Conservation (phyloP, 805 yeast genomes). For the Wilhelminamyces savonicus region DNA sequence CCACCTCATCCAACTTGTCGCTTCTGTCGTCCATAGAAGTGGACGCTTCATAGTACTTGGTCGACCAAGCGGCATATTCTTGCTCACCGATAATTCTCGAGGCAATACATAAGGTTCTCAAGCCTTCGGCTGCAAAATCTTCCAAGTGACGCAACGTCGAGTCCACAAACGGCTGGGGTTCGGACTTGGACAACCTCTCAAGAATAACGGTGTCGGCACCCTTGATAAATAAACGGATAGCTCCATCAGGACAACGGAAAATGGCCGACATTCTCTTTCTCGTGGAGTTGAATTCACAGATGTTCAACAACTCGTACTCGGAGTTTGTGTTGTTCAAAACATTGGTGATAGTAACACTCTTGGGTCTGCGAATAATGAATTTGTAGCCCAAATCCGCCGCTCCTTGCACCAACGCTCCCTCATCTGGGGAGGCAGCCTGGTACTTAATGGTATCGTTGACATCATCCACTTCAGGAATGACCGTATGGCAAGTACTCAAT, state of each 20-base stretch:
- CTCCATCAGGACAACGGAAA: conserved; percentile 90
- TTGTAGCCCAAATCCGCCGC: conserved; percentile 85
- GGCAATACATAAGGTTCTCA: conserved; percentile 91
- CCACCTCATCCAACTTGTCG: conserved; percentile 76
- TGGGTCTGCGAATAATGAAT: conserved; percentile 82
- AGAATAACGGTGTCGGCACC: conserved; percentile 97
- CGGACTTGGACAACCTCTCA: conserved; percentile 64
- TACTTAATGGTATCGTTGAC: conserved; percentile 65
- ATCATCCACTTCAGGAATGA: conserved; percentile 78
- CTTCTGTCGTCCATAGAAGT: conserved; percentile 73
- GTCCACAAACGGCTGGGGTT: conserved; percentile 68
- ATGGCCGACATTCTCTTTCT: conserved; percentile 97
- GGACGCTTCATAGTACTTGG: conserved; percentile 68
- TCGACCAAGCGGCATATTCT: conserved; percentile 71
- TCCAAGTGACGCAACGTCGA: conserved; percentile 83
- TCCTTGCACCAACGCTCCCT: conserved; percentile 97
- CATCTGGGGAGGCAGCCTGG: conserved; percentile 99
- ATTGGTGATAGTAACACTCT: conserved; percentile 60
- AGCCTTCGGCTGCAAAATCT: conserved; percentile 94
- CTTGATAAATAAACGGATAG: conserved; percentile 80
- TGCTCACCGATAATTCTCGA: conserved; percentile 70
- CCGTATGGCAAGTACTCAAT: conserved; percentile 93
- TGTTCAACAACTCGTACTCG: conserved; percentile 71
- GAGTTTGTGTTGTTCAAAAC: conserved; percentile 45
- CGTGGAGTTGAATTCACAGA: conserved; percentile 96